phyloP scores from a whole-genome alignment of 2,329 filamentous ascomycete genomes.

The Clonostachys rhizophaga region DNA sequence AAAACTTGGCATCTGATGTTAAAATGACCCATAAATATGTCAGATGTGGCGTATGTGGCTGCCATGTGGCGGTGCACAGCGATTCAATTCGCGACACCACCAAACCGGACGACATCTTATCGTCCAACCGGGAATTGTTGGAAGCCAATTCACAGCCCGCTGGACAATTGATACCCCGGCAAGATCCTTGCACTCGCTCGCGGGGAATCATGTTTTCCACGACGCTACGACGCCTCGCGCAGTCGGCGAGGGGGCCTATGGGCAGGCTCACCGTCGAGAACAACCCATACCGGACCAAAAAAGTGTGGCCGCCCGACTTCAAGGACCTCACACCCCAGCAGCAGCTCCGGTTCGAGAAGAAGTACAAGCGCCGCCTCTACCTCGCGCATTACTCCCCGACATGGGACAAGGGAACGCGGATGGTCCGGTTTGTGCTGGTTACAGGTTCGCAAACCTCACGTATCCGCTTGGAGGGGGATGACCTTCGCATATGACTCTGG shows the following conservation, averaged over 20 bases:
- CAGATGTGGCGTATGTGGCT: too few relatives aligned
- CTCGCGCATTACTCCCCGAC: conserved; percentile 56
- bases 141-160: too few relatives aligned
- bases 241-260: conserved; percentile 14
- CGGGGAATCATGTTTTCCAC: background rate
- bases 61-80: too few relatives aligned
- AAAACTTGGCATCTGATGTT: too few relatives aligned
- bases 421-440: conserved; percentile 58
- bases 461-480: background rate
- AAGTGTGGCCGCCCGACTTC: conserved; percentile 77
- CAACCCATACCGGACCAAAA: conserved; percentile 62
- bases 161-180: too few relatives aligned
- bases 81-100: too few relatives aligned
- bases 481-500: background rate
- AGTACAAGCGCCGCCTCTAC: conserved; percentile 66
- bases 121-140: too few relatives aligned
- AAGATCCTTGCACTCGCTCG: too few relatives aligned
- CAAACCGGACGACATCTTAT: too few relatives aligned
- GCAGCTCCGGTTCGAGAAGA: conserved; percentile 74
- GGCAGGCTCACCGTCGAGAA: conserved; percentile 29
- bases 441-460: conserved; percentile 34
- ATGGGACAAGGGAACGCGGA: conserved; percentile 61
- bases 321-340: conserved; percentile 63
- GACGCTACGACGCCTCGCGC: conserved; percentile 21
- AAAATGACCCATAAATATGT: too few relatives aligned